These are phyloP conservation scores for Clitoria ternatea DNA, from an alignment of 306 rosid genomes.

Conservation along the genomic window DNA sequence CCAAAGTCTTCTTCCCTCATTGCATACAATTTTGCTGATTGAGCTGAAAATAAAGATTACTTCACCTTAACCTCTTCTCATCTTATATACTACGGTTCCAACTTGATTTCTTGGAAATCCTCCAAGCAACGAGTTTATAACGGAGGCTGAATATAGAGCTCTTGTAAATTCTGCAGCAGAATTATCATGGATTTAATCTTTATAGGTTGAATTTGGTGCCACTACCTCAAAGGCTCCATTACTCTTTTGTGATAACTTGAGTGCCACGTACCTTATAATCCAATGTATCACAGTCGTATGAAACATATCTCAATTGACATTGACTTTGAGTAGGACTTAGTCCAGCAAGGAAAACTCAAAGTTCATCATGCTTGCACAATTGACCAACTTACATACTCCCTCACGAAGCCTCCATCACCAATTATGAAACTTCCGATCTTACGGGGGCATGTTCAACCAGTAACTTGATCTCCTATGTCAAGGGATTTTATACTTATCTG, in stretches of 20 bases:
- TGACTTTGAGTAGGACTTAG: not conserved
- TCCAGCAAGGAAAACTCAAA: not conserved
- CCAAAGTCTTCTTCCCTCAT: not conserved
- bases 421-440: not conserved
- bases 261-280: not conserved
- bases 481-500: too few species aligned
- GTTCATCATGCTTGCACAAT: not conserved
- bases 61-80: not conserved
- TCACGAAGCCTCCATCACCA: not conserved
- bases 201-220: not conserved
- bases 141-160: not conserved
- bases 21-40: not conserved
- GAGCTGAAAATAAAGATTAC: not conserved
- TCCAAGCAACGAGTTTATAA: not conserved
- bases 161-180: not conserved
- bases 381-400: not conserved
- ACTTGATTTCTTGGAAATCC: not conserved
- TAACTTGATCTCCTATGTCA: not conserved
- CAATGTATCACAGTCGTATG: not conserved
- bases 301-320: not conserved
- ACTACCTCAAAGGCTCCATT: not conserved
- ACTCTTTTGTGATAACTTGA: not conserved
- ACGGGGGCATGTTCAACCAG: not conserved
- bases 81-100: not conserved
- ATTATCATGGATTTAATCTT: not conserved